Conservation (phyloP, 2,329 filamentous ascomycete genomes). For the Myriosclerotinia scirpicola region DNA sequence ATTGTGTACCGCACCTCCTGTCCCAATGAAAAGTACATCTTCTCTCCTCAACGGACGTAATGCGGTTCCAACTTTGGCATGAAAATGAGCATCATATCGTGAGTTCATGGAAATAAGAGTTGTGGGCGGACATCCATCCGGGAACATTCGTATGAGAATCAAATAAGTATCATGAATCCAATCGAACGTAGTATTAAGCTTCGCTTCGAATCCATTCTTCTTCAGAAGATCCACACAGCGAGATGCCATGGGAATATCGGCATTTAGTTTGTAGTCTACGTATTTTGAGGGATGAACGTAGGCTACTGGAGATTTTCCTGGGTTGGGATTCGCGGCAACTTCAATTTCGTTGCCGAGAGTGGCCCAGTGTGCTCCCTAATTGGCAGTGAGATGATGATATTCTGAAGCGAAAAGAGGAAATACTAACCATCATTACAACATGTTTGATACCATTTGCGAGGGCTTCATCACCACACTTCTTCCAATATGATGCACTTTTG, state of each 20-base stretch:
- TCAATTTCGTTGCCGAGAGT: constrained; percentile 55
- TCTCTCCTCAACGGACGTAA: constrained; percentile 55
- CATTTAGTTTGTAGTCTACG: constrained; percentile 58
- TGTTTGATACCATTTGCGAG: constrained; percentile 59
- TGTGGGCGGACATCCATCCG: constrained; percentile 61
- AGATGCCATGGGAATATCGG: constrained; percentile 55
- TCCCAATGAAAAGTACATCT: constrained; percentile 57
- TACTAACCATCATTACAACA: constrained; percentile 62
- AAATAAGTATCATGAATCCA: constrained; percentile 75
- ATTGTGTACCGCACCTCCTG: constrained; percentile 57
- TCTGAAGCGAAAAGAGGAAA: background rate
- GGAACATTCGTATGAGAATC: constrained; percentile 70
- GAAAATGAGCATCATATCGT: constrained; percentile 56
- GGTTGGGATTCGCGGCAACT: constrained; percentile 59
- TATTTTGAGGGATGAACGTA: constrained; percentile 66
- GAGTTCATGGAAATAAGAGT: constrained; percentile 58
- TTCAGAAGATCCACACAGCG: constrained; percentile 52
- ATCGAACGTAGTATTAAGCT: constrained; percentile 57
- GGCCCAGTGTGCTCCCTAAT: constrained; percentile 67
- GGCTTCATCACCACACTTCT: constrained; percentile 62
- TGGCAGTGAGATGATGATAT: background rate
- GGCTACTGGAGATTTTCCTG: constrained; percentile 62
- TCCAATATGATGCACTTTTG: constrained; percentile 63
- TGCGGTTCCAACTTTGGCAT: constrained; percentile 29
- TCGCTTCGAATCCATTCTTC: constrained; percentile 54